Conservation (phyloP, 2,329 filamentous ascomycete species). For the Immersiporthe knoxdaviesiana region DNA sequence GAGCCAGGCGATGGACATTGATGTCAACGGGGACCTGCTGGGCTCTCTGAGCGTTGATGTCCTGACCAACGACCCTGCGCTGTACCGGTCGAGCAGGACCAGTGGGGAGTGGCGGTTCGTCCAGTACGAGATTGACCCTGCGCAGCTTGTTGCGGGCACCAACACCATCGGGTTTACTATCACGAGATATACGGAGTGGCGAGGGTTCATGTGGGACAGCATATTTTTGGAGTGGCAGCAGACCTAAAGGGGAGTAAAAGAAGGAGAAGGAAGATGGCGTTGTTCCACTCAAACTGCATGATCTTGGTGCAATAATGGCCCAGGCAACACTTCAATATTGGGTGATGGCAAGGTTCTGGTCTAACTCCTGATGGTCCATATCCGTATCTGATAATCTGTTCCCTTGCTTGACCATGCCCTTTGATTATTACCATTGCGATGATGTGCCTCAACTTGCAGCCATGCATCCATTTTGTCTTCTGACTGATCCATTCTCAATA, state of each 20-base stretch:
- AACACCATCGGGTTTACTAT: constrained; percentile 37
- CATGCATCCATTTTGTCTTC: no score
- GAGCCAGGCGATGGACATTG: constrained; percentile 51
- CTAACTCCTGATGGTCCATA: no score
- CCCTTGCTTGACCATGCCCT: neutral
- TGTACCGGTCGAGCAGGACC: constrained; percentile 51
- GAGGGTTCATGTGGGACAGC: constrained; percentile 37
- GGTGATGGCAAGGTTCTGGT: no score
- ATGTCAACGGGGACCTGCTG: constrained; percentile 45
- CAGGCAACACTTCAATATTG: no score
- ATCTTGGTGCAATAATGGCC: no score
- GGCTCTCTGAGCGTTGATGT: constrained; percentile 45
- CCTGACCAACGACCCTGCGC: constrained; percentile 47
- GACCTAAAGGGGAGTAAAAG: constrained; percentile 6
- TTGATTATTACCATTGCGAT: no score
- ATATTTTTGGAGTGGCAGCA: constrained; percentile 38
- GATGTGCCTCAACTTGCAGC: no score
- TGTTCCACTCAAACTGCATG: no score
- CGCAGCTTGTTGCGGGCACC: constrained; percentile 31
- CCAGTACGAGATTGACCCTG: constrained; percentile 40
- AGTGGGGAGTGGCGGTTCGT: constrained; percentile 53
- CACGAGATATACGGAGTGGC: constrained; percentile 36
- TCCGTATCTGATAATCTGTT: no score
- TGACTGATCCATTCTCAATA: no score
- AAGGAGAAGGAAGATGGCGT: no score